Evolutionary conservation across 768 basidiomycete species (phyloP).

Genomic region (Leccinum disarticulatum): DNA sequence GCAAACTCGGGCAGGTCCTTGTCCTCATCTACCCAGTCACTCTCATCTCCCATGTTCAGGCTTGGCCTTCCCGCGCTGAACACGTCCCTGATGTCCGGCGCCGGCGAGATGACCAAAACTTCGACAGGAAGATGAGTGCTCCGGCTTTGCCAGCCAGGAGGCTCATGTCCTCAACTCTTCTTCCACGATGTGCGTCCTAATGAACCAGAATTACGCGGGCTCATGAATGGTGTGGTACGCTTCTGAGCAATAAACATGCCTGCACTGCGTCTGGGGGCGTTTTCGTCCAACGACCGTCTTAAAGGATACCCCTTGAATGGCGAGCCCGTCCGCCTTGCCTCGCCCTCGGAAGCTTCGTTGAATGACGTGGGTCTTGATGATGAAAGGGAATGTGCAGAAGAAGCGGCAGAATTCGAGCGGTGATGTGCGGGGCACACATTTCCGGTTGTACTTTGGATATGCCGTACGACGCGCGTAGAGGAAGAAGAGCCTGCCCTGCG

Average conservation of each 20-base stretch:
- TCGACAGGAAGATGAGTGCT: constrained; percentile 69
- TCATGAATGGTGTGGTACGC: constrained; percentile 68
- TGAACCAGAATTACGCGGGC: constrained; percentile 47
- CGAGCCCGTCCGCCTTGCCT: constrained; percentile 60
- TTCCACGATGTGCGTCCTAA: constrained; percentile 80
- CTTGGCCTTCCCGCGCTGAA: constrained; percentile 64
- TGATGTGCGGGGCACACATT: constrained; percentile 51
- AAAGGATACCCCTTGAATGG: constrained; percentile 55
- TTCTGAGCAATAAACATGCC: constrained; percentile 84
- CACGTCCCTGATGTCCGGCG: constrained; percentile 64
- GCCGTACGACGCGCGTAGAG: constrained; percentile 77
- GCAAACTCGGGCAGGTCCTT: constrained; percentile 72
- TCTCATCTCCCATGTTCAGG: constrained; percentile 66
- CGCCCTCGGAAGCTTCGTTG: constrained; percentile 72
- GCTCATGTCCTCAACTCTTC: constrained; percentile 85
- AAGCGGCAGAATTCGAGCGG: constrained; percentile 74
- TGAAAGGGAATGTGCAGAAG: constrained; percentile 71
- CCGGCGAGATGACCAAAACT: constrained; percentile 68
- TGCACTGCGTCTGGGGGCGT: constrained; percentile 37
- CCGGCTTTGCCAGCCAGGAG: constrained; percentile 79
- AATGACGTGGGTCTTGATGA: constrained; percentile 80
- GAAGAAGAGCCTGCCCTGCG: constrained; percentile 78
- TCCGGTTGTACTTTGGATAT: constrained; percentile 44
- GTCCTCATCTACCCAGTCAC: constrained; percentile 88
- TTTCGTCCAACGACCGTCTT: constrained; percentile 50